Conservation (phyloP, 2,329 filamentous ascomycete species). For the Ceratocystis albifundus region DNA sequence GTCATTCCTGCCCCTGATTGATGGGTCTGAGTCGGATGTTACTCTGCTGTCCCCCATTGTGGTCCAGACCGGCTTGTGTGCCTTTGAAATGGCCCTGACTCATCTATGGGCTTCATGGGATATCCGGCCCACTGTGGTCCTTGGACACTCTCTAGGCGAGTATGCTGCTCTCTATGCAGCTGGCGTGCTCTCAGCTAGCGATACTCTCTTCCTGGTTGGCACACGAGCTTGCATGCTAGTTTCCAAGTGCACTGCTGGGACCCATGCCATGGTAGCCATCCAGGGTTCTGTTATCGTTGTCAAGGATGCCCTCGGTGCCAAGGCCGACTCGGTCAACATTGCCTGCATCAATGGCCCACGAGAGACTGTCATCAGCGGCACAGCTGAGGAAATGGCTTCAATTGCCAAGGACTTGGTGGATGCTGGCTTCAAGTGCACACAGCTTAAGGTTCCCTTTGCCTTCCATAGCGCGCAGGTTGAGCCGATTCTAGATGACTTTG, state of each 20-base stretch:
- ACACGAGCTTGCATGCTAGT: constrained; percentile 53
- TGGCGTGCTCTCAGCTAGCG: constrained; percentile 57
- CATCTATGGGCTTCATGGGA: constrained; percentile 47
- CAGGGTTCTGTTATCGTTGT: constrained; percentile 42
- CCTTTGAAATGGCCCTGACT: constrained; percentile 47
- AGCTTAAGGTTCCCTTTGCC: constrained; percentile 41
- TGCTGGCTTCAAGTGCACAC: constrained; percentile 35
- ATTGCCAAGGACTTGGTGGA: constrained; percentile 33
- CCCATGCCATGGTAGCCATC: constrained; percentile 48
- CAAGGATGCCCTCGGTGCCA: constrained; percentile 39
- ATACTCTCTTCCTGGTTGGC: constrained; percentile 62
- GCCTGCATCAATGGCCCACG: constrained; percentile 67
- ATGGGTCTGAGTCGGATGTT: constrained; percentile 35
- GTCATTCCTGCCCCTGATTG: constrained; percentile 40
- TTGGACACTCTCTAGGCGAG: constrained; percentile 58
- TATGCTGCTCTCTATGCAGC: constrained; percentile 61
- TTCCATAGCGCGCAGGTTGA: constrained; percentile 46
- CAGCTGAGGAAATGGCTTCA: constrained; percentile 33
- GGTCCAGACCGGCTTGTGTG: constrained; percentile 43
- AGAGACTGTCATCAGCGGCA: constrained; percentile 58
- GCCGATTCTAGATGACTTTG: constrained; percentile 47
- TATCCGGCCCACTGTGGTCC: constrained; percentile 42
- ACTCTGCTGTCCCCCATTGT: constrained; percentile 39
- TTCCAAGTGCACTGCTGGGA: constrained; percentile 52
- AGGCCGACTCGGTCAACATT: constrained; percentile 35